Evolutionary conservation across 2,329 filamentous ascomycete species (phyloP).

Genomic region (Trichoderma polysporum): DNA sequence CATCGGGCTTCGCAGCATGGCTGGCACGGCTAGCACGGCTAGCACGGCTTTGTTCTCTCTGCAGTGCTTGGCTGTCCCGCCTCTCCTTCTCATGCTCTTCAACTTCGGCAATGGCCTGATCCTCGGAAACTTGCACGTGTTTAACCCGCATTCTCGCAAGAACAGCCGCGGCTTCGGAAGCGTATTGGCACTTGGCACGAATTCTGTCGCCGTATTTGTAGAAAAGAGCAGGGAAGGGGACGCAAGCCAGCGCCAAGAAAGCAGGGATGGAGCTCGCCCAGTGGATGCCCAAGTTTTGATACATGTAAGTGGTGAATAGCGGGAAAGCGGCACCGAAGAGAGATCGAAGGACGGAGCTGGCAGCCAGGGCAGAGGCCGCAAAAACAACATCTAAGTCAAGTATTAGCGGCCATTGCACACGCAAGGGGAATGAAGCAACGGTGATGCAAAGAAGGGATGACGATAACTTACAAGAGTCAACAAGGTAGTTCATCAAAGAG

Average conservation of each 20-base stretch:
- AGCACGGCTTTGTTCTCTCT: neutral
- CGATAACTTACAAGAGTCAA: constrained; percentile 54
- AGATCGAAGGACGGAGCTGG: constrained; percentile 69
- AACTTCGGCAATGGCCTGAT: constrained; percentile 30
- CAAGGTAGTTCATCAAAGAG: constrained; percentile 64
- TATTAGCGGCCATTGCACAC: constrained; percentile 22
- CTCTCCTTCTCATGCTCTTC: constrained; percentile 30
- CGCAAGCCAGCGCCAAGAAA: constrained; percentile 69
- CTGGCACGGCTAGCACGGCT: neutral
- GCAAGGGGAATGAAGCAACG: neutral
- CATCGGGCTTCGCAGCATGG: neutral
- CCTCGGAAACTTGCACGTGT: constrained; percentile 31
- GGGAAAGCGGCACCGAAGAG: constrained; percentile 72
- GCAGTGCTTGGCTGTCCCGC: constrained; percentile 25
- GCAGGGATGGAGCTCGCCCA: constrained; percentile 74
- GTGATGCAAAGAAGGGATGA: too few relatives aligned
- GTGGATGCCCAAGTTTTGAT: constrained; percentile 63
- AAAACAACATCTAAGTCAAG: constrained; percentile 61
- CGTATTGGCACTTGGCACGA: constrained; percentile 67
- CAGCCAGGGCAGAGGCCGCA: constrained; percentile 72
- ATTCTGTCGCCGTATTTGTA: constrained; percentile 67
- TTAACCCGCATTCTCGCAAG: constrained; percentile 46
- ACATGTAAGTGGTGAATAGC: constrained; percentile 65
- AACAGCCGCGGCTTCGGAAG: constrained; percentile 63
- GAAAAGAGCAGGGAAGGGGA: constrained; percentile 75